A percentile compares a stretch with the other conserved stretches of the same genome.
Evolutionary conservation across 306 rosid species (phyloP).

Genomic region (Glycine latifolia): DNA sequence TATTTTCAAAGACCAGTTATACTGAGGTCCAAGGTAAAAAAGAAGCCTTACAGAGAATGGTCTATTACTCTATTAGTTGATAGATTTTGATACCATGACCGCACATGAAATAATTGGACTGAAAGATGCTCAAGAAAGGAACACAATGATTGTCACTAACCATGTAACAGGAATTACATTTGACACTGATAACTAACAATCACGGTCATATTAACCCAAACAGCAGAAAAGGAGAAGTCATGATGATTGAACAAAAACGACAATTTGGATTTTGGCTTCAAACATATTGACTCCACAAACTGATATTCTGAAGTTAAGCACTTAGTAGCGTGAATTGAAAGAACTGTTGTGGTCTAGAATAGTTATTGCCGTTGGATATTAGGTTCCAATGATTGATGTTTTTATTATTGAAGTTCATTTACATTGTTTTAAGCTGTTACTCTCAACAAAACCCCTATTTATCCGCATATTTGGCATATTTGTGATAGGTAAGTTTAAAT

Average conservation of each 20-base stretch:
- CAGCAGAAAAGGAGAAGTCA: neutral
- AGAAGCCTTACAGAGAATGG: neutral
- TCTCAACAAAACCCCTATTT: no score
- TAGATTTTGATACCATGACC: neutral
- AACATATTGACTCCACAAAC: slow-evolving; percentile 51
- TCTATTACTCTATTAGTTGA: neutral
- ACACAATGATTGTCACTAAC: neutral
- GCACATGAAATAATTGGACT: neutral
- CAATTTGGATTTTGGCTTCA: neutral
- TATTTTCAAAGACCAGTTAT: neutral
- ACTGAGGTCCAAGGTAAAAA: neutral
- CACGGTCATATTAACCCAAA: neutral
- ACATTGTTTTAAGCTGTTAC: no score
- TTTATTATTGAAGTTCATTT: no score
- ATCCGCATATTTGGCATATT: no score
- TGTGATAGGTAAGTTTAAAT: no score
- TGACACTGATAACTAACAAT: neutral
- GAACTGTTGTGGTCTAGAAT: no score
- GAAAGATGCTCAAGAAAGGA: slow-evolving; percentile 1
- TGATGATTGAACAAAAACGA: neutral
- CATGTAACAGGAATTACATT: neutral
- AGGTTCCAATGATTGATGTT: no score
- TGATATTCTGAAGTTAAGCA: slow-evolving; percentile 22
- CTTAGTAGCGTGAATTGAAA: no score
- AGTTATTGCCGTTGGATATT: no score